Evolutionary conservation across 768 basidiomycete genomes (phyloP).

Genomic region (Tricholoma furcatifolium): DNA sequence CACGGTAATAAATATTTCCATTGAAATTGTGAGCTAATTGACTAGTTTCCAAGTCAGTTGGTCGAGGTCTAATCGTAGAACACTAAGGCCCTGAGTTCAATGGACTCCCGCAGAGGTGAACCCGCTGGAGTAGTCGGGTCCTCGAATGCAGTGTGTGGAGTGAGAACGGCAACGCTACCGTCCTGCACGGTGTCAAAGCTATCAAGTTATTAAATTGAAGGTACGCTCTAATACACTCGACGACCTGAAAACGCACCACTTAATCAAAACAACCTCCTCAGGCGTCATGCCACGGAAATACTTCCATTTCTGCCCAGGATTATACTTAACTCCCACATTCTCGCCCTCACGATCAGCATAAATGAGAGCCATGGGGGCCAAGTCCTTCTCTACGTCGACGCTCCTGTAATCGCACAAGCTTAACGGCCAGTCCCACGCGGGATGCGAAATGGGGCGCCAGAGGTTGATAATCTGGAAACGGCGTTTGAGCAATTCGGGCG

Average conservation of each 20-base stretch:
- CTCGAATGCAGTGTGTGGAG: slow-evolving; percentile 52
- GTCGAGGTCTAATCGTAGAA: slow-evolving; percentile 53
- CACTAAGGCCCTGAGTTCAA: slow-evolving; percentile 51
- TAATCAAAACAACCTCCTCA: slow-evolving; percentile 51
- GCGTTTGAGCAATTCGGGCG: slow-evolving; percentile 39
- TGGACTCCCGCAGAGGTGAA: slow-evolving; percentile 45
- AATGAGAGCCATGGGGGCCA: slow-evolving; percentile 42
- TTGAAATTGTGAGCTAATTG: too few relatives aligned
- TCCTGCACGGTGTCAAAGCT: slow-evolving; percentile 42
- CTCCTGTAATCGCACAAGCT: slow-evolving; percentile 50
- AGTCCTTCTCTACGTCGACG: slow-evolving; percentile 39
- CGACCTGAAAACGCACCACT: slow-evolving; percentile 42
- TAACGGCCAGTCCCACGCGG: slow-evolving; percentile 51
- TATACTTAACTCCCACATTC: slow-evolving; percentile 45
- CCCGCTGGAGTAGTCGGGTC: slow-evolving; percentile 45
- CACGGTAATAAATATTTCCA: too few relatives aligned
- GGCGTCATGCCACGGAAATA: slow-evolving; percentile 45
- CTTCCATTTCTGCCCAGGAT: slow-evolving; percentile 50
- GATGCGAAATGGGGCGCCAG: slow-evolving; percentile 53
- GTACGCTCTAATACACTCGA: too few relatives aligned
- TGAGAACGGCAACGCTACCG: slow-evolving; percentile 42
- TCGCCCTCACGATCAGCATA: slow-evolving; percentile 54
- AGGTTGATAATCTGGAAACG: slow-evolving; percentile 62
- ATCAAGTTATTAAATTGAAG: too few relatives aligned
- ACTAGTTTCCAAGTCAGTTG: too few relatives aligned